A percentile compares a stretch with the other conserved stretches of the same genome.
These are phyloP conservation scores for Dactylellina parvicollis DNA, from an alignment of 2,329 filamentous ascomycete species.

Conservation along the genomic window DNA sequence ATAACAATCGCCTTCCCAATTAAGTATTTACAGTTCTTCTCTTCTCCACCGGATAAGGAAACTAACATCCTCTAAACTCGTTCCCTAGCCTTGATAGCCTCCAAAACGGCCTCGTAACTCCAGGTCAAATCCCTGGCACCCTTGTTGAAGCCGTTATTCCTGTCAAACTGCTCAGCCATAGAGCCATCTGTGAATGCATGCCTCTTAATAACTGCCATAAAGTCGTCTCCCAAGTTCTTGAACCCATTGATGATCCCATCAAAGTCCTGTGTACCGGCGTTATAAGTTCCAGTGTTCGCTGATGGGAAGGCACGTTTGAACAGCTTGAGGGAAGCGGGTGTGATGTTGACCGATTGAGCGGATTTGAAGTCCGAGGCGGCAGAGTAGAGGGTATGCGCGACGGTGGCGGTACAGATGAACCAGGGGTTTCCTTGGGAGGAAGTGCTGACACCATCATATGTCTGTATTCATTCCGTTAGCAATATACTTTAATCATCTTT, in stretches of 20 bases:
- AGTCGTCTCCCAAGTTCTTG: conserved; percentile 71
- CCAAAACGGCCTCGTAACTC: conserved; percentile 77
- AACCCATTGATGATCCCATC: conserved; percentile 69
- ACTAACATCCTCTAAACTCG: background rate
- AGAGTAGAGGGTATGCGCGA: conserved; percentile 82
- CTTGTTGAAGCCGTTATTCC: conserved; percentile 62
- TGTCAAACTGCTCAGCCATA: conserved; percentile 74
- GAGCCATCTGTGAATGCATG: conserved; percentile 71
- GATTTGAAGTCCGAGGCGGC: conserved; percentile 77
- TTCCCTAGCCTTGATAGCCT: conserved; percentile 60
- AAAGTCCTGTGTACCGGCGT: conserved; percentile 68
- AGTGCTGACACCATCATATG: conserved; percentile 72
- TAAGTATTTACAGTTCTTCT: too few species aligned
- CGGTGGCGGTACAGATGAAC: conserved; percentile 79
- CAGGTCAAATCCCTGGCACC: conserved; percentile 74
- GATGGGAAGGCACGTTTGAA: conserved; percentile 73
- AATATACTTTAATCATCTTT: conserved; percentile 76
- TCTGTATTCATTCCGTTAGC: conserved; percentile 69
- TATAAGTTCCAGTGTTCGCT: conserved; percentile 72
- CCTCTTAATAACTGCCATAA: conserved; percentile 64
- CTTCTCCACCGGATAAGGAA: background rate
- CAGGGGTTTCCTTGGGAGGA: conserved; percentile 72
- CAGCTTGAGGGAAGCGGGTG: conserved; percentile 73
- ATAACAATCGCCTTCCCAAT: too few species aligned
- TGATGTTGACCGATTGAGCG: conserved; percentile 72